Conservation (phyloP, 768 basidiomycete genomes). For the Pholiota microspora region DNA sequence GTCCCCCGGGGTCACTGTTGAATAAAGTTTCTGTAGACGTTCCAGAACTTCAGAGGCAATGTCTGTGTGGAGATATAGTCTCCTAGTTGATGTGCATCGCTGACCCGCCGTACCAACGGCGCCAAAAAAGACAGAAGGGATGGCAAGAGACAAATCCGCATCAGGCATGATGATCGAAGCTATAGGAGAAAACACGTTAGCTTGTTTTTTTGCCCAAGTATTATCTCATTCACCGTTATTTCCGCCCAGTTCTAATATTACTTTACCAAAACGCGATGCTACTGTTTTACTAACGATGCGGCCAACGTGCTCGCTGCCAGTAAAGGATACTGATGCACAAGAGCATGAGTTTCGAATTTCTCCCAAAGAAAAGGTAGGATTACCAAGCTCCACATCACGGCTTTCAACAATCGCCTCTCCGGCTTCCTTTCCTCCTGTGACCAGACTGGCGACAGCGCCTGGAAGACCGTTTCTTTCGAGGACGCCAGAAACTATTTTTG, state of each 20-base stretch:
- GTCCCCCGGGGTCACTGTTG: constrained; percentile 75
- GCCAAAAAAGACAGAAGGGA: constrained; percentile 90
- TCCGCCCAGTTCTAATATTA: constrained; percentile 89
- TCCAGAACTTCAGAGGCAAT: constrained; percentile 77
- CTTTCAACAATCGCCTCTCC: constrained; percentile 81
- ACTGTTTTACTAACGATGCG: constrained; percentile 86
- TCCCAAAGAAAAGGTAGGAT: not conserved
- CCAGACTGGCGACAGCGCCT: constrained; percentile 79
- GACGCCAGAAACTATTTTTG: constrained; percentile 77
- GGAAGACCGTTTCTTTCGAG: constrained; percentile 82
- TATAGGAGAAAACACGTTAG: constrained; percentile 29
- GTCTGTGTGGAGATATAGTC: constrained; percentile 83
- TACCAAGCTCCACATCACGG: constrained; percentile 75
- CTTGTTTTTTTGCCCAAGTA: constrained; percentile 15
- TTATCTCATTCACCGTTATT: constrained; percentile 73
- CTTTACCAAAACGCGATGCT: constrained; percentile 85
- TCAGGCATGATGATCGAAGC: constrained; percentile 93
- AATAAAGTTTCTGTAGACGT: constrained; percentile 72
- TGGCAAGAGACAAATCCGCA: constrained; percentile 86
- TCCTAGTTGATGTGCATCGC: constrained; percentile 89
- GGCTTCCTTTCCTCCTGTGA: constrained; percentile 78
- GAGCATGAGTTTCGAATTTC: constrained; percentile 9
- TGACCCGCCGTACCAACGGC: constrained; percentile 80
- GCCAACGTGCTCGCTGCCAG: constrained; percentile 88
- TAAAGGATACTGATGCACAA: constrained; percentile 78